phyloP scores from a whole-genome alignment of 1,284 basidiomycete genomes.

The Rhizopogon hawkerae region DNA sequence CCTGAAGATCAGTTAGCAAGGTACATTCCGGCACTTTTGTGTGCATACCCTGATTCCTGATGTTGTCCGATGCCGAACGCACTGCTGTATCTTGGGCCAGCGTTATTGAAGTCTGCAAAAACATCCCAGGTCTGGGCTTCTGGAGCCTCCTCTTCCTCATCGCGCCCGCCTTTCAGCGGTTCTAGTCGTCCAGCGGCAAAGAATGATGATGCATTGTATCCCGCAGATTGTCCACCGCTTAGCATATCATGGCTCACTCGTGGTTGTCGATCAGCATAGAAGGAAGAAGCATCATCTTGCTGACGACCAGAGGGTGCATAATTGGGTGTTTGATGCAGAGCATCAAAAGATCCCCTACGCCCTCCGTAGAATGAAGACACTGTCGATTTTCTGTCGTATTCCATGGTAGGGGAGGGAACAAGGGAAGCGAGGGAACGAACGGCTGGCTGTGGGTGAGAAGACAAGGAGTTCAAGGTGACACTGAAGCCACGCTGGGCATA shows the following conservation, averaged over 20 bases:
- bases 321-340: constrained; percentile 39
- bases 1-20: constrained; percentile 23
- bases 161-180: constrained; percentile 63
- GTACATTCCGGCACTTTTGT: background rate
- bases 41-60: constrained; percentile 31
- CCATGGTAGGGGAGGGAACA: constrained; percentile 26
- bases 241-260: constrained; percentile 39
- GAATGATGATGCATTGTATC: constrained; percentile 63
- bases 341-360: constrained; percentile 50
- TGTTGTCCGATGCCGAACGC: constrained; percentile 38
- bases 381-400: constrained; percentile 59
- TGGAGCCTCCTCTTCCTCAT: constrained; percentile 42
- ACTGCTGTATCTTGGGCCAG: constrained; percentile 70
- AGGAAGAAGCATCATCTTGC: constrained; percentile 62
- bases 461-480: background rate
- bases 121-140: constrained; percentile 66
- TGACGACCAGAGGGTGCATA: constrained; percentile 22
- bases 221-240: constrained; percentile 36
- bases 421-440: constrained; percentile 5
- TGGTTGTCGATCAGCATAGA: constrained; percentile 35
- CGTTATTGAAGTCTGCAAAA: constrained; percentile 86
- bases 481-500: background rate
- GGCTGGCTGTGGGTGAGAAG: constrained; percentile 15
- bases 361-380: constrained; percentile 71
- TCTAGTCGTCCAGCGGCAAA: constrained; percentile 58